A percentile compares a stretch with the other conserved stretches of the same genome.
Evolutionary conservation across 129 eudicot species (phyloP).

Genomic region (Pseudognaphalium luteoalbum): DNA sequence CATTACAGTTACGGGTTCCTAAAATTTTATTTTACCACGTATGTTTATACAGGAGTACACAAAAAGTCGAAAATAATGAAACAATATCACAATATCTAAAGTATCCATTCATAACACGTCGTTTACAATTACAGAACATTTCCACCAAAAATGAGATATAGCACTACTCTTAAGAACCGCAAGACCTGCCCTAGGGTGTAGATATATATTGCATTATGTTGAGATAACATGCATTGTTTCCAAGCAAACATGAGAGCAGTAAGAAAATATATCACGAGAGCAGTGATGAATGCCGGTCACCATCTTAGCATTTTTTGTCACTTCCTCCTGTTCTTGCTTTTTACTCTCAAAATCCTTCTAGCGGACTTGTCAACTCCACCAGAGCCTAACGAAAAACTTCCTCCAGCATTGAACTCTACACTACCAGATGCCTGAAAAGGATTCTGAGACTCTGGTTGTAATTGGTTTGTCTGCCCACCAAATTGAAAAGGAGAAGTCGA

Average conservation of each 20-base stretch:
- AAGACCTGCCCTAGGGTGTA: constrained; percentile 7
- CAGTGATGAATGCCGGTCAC: background rate
- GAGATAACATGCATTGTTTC: background rate
- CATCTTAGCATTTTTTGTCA: constrained; percentile 16
- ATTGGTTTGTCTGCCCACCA: constrained; percentile 62
- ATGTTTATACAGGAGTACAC: constrained; percentile 28
- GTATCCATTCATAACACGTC: background rate
- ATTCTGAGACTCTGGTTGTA: constrained; percentile 40
- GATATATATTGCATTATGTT: constrained; percentile 13
- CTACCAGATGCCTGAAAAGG: constrained; percentile 69
- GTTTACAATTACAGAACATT: constrained; percentile 14
- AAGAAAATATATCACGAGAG: background rate
- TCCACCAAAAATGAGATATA: constrained; percentile 38
- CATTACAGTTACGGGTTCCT: constrained; percentile 1
- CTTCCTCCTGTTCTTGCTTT: constrained; percentile 49
- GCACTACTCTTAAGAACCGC: constrained; percentile 18
- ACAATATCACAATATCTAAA: background rate
- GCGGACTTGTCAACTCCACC: constrained; percentile 70
- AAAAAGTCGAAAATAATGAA: background rate
- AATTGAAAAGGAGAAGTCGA: constrained; percentile 53
- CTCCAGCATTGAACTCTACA: constrained; percentile 59
- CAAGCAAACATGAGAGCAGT: background rate
- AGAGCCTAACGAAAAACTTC: constrained; percentile 86
- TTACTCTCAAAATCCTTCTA: constrained; percentile 50
- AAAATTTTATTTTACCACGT: background rate